These are phyloP conservation scores for Moesziomyces sp. DNA, from an alignment of 1,284 basidiomycete genomes.

Conservation along the genomic window DNA sequence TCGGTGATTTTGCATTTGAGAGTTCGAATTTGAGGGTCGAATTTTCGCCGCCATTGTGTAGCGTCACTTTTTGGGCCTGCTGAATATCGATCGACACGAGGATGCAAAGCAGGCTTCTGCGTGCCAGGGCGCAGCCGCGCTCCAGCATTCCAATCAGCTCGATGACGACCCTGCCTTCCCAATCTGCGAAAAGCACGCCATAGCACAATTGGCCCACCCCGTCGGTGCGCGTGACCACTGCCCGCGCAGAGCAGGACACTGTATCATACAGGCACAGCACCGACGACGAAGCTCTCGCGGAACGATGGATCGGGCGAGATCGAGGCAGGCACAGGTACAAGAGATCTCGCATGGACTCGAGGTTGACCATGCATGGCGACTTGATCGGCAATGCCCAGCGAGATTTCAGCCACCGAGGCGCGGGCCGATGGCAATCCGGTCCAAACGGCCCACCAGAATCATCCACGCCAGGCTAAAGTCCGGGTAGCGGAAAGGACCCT, in stretches of 20 bases:
- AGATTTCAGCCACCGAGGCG: neutral
- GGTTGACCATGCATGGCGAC: no score
- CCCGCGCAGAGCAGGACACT: no score
- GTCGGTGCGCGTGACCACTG: no score
- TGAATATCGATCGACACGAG: no score
- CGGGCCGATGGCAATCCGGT: neutral
- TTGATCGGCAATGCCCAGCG: neutral
- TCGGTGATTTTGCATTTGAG: neutral
- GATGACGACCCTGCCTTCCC: neutral
- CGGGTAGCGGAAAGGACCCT: neutral
- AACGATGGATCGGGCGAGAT: no score
- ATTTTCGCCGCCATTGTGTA: neutral
- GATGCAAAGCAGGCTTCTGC: no score
- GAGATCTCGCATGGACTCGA: neutral
- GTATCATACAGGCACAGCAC: no score
- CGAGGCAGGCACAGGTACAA: no score
- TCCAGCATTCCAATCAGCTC: neutral
- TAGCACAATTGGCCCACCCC: neutral
- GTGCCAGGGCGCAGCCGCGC: no score
- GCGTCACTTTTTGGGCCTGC: neutral
- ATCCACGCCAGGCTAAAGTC: slow-evolving; percentile 3
- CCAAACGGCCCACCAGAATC: slow-evolving; percentile 7
- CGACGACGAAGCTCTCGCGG: no score
- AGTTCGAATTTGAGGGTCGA: no score
- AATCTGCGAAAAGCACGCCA: neutral